Base-by-base conservation (phyloP, 768 basidiomycete genomes). In the Vararia minispora region DNA sequence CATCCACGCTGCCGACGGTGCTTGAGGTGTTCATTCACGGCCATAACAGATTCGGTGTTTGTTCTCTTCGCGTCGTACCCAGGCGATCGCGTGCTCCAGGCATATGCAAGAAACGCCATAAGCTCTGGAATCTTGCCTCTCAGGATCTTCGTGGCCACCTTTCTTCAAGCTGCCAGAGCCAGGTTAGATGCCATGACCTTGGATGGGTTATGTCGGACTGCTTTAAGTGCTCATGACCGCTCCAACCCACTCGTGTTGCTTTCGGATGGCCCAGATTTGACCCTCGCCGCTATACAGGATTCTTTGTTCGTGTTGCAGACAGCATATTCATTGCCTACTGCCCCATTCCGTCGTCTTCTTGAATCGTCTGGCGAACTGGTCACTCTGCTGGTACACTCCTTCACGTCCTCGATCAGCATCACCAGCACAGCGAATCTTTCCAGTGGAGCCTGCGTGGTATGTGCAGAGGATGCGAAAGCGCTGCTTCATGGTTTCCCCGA, bases 101-200 rank as follows among this genome's bases (percentile, higher is more conserved):
- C 64, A 30, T 88, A 88, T 52, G 57, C 87, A 35, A 72, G 65
- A 46, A 53, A 59, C 40, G 79, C 80, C 4, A 63, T 87, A 20
- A 59, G 69, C 40, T 62, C 68, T 30, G 66, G 70, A 8, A 55
- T 76, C 29, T 56, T 85, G 12, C 72, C 79, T 6, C 57, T 79
- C 16, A 54, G 72, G 8, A 66, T 63, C 11, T 84, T 79, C 48
- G 68, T 84, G 6, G 55, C 75, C 4, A 76, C 76, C 3, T 74
- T 86, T 41, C 69, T 86, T 14, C 71, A 71, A 6, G 80, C 76
- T 4, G 74, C 73, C 74, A 12, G 72, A 78, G 32, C 52, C 84
- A 21, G 79, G 79, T 50, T n/a, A n/a, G 65, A 72, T 28, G 62
- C 71, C 5, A 69, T 76, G 0, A 86, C 82, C 2, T 63, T 88